Conservation (phyloP, 306 rosid species). For the Dalbergia cultrata region DNA sequence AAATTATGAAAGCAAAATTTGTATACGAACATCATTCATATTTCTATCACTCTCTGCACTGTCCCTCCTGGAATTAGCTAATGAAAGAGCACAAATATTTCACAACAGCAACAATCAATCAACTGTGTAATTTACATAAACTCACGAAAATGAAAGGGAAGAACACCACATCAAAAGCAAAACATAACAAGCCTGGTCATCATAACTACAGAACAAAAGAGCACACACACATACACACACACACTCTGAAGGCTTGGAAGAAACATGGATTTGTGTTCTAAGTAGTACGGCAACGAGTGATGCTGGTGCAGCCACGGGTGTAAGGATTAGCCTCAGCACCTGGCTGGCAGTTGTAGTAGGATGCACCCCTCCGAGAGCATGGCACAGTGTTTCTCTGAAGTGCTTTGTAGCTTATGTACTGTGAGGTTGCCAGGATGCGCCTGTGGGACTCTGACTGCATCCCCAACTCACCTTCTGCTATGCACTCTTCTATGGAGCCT, state of each 20-base stretch:
- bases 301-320: slow-evolving; percentile 74
- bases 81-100: slow-evolving; percentile 9
- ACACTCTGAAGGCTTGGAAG: neutral
- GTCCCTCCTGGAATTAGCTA: neutral
- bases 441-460: slow-evolving; percentile 66
- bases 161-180: slow-evolving; percentile 26
- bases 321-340: slow-evolving; percentile 85
- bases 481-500: slow-evolving; percentile 80
- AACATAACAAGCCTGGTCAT: slow-evolving; percentile 19
- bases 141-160: neutral
- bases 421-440: slow-evolving; percentile 76
- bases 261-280: neutral
- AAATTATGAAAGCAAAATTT: neutral
- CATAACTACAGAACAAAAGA: slow-evolving; percentile 1
- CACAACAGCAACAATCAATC: slow-evolving; percentile 21
- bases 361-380: slow-evolving; percentile 79
- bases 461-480: slow-evolving; percentile 57
- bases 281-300: slow-evolving; percentile 77
- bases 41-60: slow-evolving; percentile 5
- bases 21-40: neutral
- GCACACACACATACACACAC: neutral
- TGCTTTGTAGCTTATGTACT: slow-evolving; percentile 79
- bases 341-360: slow-evolving; percentile 78
- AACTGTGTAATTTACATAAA: slow-evolving; percentile 39
- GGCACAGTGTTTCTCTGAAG: slow-evolving; percentile 82